A percentile compares a stretch with the other conserved stretches of the same genome.
Conservation (phyloP, 305 asterid species). For the Fraxinus floribunda region DNA sequence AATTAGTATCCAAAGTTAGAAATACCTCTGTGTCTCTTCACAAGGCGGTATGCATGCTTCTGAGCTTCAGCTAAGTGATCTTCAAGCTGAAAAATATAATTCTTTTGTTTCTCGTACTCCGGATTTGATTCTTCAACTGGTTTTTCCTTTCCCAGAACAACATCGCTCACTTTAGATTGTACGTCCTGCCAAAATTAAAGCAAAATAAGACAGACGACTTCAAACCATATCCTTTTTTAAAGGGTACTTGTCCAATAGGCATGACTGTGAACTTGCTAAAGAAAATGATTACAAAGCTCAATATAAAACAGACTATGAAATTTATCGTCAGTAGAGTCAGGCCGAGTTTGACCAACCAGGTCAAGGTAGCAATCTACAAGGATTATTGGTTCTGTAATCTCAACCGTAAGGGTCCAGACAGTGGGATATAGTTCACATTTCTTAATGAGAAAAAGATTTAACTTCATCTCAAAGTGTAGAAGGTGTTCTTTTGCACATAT, state of each 20-base stretch:
- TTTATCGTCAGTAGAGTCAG: too few relatives aligned
- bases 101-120: slow-evolving; percentile 83
- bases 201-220: too few relatives aligned
- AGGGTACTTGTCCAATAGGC: slow-evolving; percentile 9
- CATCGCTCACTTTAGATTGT: slow-evolving; percentile 92
- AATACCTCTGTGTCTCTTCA: slow-evolving; percentile 92
- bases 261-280: not conserved
- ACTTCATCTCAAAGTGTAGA: not conserved
- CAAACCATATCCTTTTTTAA: not conserved
- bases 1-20: slow-evolving; percentile 21
- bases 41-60: slow-evolving; percentile 92
- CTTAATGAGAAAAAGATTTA: not conserved
- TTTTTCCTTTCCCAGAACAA: slow-evolving; percentile 94
- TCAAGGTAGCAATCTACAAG: not conserved
- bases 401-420: not conserved
- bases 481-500: not conserved
- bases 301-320: too few relatives aligned
- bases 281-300: not conserved
- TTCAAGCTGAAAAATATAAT: slow-evolving; percentile 91
- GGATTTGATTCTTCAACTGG: slow-evolving; percentile 93
- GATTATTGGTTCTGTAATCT: not conserved
- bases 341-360: not conserved
- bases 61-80: slow-evolving; percentile 95
- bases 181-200: slow-evolving; percentile 59
- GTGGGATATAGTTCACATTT: not conserved